Base-by-base conservation (phyloP, 768 basidiomycete species). In the Boletus vermiculosoides region DNA sequence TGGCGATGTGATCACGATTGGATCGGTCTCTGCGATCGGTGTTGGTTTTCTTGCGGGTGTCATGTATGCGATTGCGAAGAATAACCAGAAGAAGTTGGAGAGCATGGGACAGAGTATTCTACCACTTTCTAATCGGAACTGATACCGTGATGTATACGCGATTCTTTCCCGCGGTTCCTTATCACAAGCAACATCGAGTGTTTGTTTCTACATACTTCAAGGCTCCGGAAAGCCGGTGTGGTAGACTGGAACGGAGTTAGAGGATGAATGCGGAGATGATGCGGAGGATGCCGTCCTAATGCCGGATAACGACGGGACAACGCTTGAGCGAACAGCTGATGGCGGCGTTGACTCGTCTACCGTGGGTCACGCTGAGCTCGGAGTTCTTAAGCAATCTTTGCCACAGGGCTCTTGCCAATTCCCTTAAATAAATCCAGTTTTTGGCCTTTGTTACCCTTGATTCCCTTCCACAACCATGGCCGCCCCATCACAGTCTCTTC, bases 31-130 rank as follows among this genome's bases (percentile, higher is more conserved):
- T 12, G 94, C 94, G 34, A 85, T 99, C 53, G 74, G 79, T 1
- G 82, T 91, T 45, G 97, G 97, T 3, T 98, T 98, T 74, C 82
- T 95, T 66, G 92, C 95, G 37, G 95, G 95, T 18, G 66, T 97
- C 49, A 77, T 97, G 57, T 98, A 98, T 71, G 92, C 95, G 13
- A 79, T 96, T 16, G 96, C 95, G 52, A 98, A 97, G 79, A 94
- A 87, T 71, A 92, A 92, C 68, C 94, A 95, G 76, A 90, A 89
- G 66, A 91, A 87, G 71, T 71, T 79, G 50, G 92, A 92, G 64
- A 77, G 75, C 63, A 80, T 81, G 59, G 74, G 73, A 25, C 80
- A 79, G 63, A 78, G 83, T 51, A 79, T 90, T 57, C 80, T 92
- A 61, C 91, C 92, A 20, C 70, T 90, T 59, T 69, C 80, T 55